phyloP scores from a whole-genome alignment of 2,329 filamentous ascomycete species.

The Hymenoscyphus linearis region DNA sequence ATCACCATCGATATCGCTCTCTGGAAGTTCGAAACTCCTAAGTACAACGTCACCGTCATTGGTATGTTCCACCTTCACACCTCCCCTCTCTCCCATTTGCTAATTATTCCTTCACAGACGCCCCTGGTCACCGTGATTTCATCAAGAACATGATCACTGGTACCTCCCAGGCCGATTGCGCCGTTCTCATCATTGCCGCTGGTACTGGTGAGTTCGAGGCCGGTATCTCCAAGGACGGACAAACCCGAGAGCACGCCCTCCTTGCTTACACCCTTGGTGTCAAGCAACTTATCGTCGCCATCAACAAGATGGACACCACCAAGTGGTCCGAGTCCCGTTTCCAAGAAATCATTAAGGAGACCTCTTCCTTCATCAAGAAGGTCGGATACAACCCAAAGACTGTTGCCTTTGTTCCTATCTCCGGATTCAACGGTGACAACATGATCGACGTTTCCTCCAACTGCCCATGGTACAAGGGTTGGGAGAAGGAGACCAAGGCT shows the following conservation, averaged over 20 bases:
- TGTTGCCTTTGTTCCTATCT: conserved; percentile 99
- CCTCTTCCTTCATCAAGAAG: conserved; percentile 99
- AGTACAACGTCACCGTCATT: conserved; percentile 98
- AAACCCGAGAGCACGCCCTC: conserved; percentile 99
- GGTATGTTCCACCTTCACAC: conserved; percentile 48
- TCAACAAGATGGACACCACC: conserved; percentile 99
- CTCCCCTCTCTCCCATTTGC: conserved; percentile 1
- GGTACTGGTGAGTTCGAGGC: conserved; percentile 99
- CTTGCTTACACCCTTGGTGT: conserved; percentile 99
- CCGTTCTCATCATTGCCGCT: conserved; percentile 99
- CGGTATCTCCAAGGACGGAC: conserved; percentile 99
- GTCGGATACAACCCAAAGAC: conserved; percentile 99
- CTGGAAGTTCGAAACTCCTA: conserved; percentile 99
- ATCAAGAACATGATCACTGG: conserved; percentile 99
- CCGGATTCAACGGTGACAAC: conserved; percentile 99
- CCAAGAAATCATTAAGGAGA: conserved; percentile 99
- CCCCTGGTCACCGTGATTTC: conserved; percentile 99
- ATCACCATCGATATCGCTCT: conserved; percentile 99
- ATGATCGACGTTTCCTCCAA: conserved; percentile 88
- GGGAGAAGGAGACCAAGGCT: conserved; percentile 96
- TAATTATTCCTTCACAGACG: conserved; percentile 51
- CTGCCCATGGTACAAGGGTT: conserved; percentile 99
- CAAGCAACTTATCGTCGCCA: conserved; percentile 99
- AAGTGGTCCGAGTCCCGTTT: conserved; percentile 96
- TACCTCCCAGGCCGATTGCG: conserved; percentile 99